Evolutionary conservation across 2,329 filamentous ascomycete genomes (phyloP).

Genomic region (Aaosphaeria arxii): DNA sequence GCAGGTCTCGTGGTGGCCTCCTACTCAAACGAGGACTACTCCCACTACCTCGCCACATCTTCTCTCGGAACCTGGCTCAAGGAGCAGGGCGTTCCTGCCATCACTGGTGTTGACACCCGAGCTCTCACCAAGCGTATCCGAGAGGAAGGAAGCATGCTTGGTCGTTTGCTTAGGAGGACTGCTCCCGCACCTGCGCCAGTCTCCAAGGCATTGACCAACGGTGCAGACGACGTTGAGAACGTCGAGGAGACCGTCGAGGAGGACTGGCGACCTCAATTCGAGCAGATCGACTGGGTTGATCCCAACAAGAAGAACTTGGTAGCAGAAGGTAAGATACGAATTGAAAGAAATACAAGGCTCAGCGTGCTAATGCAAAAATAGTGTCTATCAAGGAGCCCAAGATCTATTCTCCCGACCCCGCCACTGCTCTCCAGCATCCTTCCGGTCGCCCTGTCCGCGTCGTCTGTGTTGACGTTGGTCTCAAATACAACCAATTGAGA

Average conservation of each 20-base stretch:
- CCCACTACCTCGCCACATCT: conserved; percentile 86
- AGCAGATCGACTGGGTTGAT: conserved; percentile 82
- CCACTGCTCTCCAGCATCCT: conserved; percentile 75
- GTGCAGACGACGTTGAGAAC: conserved; percentile 25
- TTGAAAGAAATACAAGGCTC: no score
- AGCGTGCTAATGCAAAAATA: conserved; percentile 43
- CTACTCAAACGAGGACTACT: conserved; percentile 93
- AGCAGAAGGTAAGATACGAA: conserved; percentile 74
- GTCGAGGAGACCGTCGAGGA: conserved; percentile 16
- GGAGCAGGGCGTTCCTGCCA: conserved; percentile 89
- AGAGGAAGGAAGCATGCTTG: conserved; percentile 93
- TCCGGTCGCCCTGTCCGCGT: conserved; percentile 85
- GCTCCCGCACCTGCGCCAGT: conserved; percentile 28
- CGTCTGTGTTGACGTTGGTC: conserved; percentile 90
- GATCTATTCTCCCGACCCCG: conserved; percentile 73
- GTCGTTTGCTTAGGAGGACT: conserved; percentile 77
- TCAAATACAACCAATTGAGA: conserved; percentile 97
- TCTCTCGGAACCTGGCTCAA: conserved; percentile 94
- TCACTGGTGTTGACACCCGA: conserved; percentile 92
- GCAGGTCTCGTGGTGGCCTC: conserved; percentile 86
- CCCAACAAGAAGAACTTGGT: conserved; percentile 93
- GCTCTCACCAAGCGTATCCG: conserved; percentile 92
- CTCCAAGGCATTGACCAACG: conserved; percentile 26
- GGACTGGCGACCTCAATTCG: conserved; percentile 62
- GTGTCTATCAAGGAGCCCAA: conserved; percentile 87